A percentile compares a stretch with the other conserved stretches of the same genome.
These are phyloP conservation scores for Fusarium palustre DNA, from an alignment of 2,329 filamentous ascomycete species.

Conservation along the genomic window DNA sequence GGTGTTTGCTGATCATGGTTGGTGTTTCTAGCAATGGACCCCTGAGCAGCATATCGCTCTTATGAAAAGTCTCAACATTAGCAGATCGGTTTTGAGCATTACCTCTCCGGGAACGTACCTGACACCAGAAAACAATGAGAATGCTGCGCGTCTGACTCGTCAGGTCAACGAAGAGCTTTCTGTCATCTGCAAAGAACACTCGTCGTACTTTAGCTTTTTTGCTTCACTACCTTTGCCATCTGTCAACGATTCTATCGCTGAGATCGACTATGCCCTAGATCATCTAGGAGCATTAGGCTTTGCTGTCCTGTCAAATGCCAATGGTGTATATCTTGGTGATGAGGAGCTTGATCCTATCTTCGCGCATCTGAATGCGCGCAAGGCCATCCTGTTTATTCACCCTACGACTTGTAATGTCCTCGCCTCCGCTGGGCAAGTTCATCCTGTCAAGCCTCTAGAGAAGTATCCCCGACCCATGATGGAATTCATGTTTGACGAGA, in stretches of 20 bases:
- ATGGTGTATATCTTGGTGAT: conserved; percentile 8
- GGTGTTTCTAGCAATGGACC: background rate
- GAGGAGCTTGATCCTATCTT: background rate
- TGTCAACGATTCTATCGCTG: background rate
- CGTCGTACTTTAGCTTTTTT: conserved; percentile 1
- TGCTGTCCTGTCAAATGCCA: conserved; percentile 1
- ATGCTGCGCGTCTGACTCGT: background rate
- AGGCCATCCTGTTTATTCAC: conserved; percentile 9
- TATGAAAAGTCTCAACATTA: background rate
- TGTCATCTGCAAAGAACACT: background rate
- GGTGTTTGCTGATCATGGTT: background rate
- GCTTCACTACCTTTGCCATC: conserved; percentile 7
- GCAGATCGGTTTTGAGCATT: background rate
- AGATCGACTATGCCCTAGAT: conserved; percentile 8
- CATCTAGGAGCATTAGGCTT: conserved; percentile 1
- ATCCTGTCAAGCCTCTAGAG: background rate
- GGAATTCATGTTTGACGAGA: conserved; percentile 18
- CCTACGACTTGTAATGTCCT: conserved; percentile 6
- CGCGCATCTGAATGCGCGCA: background rate
- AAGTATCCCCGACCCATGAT: conserved; percentile 2
- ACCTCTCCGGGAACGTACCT: background rate
- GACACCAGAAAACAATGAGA: background rate
- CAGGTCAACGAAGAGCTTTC: background rate
- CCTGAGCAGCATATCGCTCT: background rate
- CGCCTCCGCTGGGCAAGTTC: background rate